Evolutionary conservation across 1,284 basidiomycete genomes (phyloP).

Genomic region (Papiliotrema fonsecae): DNA sequence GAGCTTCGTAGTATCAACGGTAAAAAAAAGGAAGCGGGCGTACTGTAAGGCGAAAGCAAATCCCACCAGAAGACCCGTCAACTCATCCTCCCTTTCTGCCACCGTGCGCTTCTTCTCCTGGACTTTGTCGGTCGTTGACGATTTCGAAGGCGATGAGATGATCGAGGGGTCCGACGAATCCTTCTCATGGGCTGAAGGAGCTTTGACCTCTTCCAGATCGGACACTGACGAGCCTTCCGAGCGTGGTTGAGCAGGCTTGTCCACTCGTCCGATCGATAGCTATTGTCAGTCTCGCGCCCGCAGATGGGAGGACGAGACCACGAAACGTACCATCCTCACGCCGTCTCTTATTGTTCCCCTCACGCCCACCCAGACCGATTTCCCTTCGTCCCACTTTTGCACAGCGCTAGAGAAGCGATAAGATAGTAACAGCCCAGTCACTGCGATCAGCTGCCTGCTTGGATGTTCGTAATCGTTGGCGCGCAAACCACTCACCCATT

Average conservation of each 20-base stretch:
- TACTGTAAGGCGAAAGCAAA: conserved; percentile 46
- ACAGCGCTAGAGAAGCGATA: conserved; percentile 39
- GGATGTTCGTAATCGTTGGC: not conserved
- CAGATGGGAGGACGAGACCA: not conserved
- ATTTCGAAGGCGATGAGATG: not conserved
- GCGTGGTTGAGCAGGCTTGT: not conserved
- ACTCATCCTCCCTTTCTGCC: conserved; percentile 29
- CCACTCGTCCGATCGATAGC: conserved; percentile 2
- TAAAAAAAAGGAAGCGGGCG: conserved; percentile 9
- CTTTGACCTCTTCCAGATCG: not conserved
- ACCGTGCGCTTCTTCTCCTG: not conserved
- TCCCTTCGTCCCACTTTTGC: conserved; percentile 41
- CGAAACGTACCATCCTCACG: conserved; percentile 35
- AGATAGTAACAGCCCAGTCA: conserved; percentile 37
- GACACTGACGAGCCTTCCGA: not conserved
- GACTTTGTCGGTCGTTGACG: too few species aligned
- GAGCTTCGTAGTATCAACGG: too few species aligned
- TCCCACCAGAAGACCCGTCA: conserved; percentile 37
- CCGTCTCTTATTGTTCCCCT: conserved; percentile 37
- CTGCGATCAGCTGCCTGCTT: conserved; percentile 9
- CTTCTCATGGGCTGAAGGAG: not conserved
- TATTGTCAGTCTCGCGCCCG: not conserved
- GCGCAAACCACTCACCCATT: conserved; percentile 43
- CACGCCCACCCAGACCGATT: conserved; percentile 41
- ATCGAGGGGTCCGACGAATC: not conserved